Percentiles rank a stretch among this genome's conserved stretches.
phyloP scores from a whole-genome alignment of 73 alveolate species.

The Breviolum minutum region DNA sequence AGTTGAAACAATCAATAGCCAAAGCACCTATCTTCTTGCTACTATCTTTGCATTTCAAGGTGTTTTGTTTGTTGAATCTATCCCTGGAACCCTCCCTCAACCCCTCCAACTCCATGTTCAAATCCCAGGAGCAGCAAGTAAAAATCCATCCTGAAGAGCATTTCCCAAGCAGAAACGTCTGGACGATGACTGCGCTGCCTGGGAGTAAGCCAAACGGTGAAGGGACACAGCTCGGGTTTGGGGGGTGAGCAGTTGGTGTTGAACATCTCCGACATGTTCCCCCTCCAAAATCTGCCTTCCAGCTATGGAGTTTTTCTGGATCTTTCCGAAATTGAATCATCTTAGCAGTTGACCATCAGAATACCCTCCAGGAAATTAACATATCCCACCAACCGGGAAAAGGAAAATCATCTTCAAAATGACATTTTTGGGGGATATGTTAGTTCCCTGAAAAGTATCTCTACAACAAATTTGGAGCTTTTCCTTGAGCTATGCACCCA shows the following conservation, averaged over 20 bases:
- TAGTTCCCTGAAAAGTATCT: no score
- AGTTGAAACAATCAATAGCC: no score
- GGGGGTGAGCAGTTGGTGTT: not conserved
- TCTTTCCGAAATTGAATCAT: no score
- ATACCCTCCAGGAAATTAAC: no score
- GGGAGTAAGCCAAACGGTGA: not conserved
- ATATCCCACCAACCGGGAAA: no score
- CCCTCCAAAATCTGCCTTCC: not conserved
- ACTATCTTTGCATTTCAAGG: no score
- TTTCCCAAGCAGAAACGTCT: conserved; percentile 65
- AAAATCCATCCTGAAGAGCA: conserved; percentile 46
- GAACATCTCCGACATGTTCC: not conserved
- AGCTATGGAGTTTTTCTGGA: not conserved
- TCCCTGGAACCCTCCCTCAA: not conserved
- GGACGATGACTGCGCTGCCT: conserved; percentile 37
- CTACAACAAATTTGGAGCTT: no score
- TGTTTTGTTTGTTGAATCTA: not conserved
- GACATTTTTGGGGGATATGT: no score
- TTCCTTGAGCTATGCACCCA: no score
- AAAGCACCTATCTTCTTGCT: no score
- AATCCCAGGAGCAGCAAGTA: conserved; percentile 38
- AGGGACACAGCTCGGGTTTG: not conserved
- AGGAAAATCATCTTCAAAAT: no score
- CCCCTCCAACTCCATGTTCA: not conserved
- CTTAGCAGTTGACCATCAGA: no score